Base-by-base conservation (phyloP, 2,329 filamentous ascomycete genomes). In the Hypoxylon sp. region DNA sequence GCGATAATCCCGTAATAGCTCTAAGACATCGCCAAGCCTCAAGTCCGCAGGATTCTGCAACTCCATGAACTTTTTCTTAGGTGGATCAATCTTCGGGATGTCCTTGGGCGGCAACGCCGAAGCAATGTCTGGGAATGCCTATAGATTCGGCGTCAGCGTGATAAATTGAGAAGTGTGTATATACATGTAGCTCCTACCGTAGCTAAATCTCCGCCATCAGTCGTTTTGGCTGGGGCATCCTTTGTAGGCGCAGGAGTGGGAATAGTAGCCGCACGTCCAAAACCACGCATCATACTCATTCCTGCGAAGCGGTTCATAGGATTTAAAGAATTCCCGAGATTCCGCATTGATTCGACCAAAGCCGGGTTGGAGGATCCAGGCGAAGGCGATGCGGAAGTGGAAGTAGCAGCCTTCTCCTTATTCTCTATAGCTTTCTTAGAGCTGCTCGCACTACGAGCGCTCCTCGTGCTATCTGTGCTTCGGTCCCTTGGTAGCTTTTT, bases 281-380 rank as follows among this genome's bases (percentile, higher is more conserved):
- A 95, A 0, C 90, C 90, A 62, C 92, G 89, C 73, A 97, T 91
- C 76, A 90, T 87, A 62, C 87, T 87, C 77, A 96, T 94, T 35
- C 90, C 83, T 1, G 91, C 89, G 57, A 97, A 87, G 57, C 93
- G 88, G 48, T 90, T 93, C 78, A 97, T 90, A 2, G 94, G 94
- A 74, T 97, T 97, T 35, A 97, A 83, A 0, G 91, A 91, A 78
- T 87, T 96, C 39, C 93, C 91, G 67, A 97, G 86, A 77, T 88
- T 95, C 60, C 92, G 90, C 83, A 97, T 91, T 11, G 93, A 93
- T 70, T 97, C 93, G 1, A 97, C 87, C 11, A 90, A 80, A 31
- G 92, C 90, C 2, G 91, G 90, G 67, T 86, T 87, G 60, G 76
- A 71, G 26, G 76, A 74, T 52, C 77, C 67, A 17, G 77, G 55